Conservation (phyloP, 495 filamentous ascomycete genomes). For the Aspergillus cavernicola region DNA sequence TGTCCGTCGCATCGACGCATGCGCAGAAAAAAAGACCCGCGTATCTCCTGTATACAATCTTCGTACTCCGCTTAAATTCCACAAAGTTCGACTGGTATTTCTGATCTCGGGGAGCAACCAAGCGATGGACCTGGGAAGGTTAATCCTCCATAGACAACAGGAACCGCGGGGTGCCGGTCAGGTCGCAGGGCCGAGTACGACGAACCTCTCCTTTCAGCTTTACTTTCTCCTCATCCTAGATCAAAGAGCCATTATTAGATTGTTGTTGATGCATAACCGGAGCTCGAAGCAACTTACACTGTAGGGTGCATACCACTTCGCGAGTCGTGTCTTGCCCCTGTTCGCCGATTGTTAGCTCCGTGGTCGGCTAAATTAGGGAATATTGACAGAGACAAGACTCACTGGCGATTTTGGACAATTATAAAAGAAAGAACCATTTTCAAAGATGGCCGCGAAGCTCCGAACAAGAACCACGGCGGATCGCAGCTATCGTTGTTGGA, state of each 20-base stretch:
- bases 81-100: slow-evolving; percentile 99
- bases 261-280: background rate
- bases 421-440: slow-evolving; percentile 90
- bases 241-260: background rate
- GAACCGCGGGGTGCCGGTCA: slow-evolving; percentile 2
- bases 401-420: slow-evolving; percentile 96
- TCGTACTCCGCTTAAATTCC: slow-evolving; percentile 75
- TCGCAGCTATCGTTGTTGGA: background rate
- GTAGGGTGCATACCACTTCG: slow-evolving; percentile 99
- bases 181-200: slow-evolving; percentile 12
- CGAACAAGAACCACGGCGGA: slow-evolving; percentile 22
- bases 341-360: slow-evolving; percentile 9
- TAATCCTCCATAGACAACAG: slow-evolving; percentile 3
- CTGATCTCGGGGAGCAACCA: slow-evolving; percentile 94
- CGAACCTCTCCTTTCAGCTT: slow-evolving; percentile 84
- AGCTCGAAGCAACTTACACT: slow-evolving; percentile 51
- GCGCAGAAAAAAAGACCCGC: slow-evolving; percentile 98
- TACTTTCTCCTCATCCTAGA: slow-evolving; percentile 87
- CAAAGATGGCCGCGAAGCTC: slow-evolving; percentile 16
- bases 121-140: slow-evolving; percentile 74
- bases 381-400: slow-evolving; percentile 22
- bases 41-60: slow-evolving; percentile 95
- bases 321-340: slow-evolving; percentile 96
- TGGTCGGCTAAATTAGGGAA: background rate
- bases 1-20: slow-evolving; percentile 98